Evolutionary conservation across 176 grass and related monocot genomes (phyloP).

Genomic region (Oryza punctata): DNA sequence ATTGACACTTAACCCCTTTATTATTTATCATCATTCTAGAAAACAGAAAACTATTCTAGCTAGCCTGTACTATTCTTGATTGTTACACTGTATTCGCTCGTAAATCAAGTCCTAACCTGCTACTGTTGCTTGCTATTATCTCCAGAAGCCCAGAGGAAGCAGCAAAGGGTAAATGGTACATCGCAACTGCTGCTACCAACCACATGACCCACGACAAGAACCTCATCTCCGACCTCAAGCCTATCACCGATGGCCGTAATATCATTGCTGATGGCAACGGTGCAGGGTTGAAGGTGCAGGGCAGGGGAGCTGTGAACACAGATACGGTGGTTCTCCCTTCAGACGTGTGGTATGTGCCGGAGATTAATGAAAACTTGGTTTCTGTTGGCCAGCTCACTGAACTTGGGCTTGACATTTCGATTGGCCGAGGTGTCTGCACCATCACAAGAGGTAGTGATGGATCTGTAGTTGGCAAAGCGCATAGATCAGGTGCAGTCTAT

Average conservation of each 20-base stretch:
- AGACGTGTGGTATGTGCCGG: not conserved
- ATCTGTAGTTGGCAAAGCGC: too few species aligned
- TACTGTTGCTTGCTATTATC: not conserved
- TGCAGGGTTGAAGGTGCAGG: not conserved
- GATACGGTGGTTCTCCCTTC: not conserved
- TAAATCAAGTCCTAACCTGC: not conserved
- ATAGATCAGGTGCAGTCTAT: not conserved
- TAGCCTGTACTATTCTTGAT: not conserved
- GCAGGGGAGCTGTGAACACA: not conserved
- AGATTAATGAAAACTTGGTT: not conserved
- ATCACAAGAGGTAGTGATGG: too few species aligned
- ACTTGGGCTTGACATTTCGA: not conserved
- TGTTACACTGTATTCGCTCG: not conserved
- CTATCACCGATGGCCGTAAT: not conserved
- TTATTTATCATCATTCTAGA: too few species aligned
- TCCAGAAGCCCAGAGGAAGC: not conserved
- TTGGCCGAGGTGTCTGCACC: not conserved
- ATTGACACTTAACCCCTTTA: too few species aligned
- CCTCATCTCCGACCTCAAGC: not conserved
- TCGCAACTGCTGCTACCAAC: not conserved
- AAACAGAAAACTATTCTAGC: too few species aligned
- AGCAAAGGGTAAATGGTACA: not conserved
- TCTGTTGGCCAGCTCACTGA: not conserved
- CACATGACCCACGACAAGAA: not conserved
- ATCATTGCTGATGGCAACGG: not conserved